Evolutionary conservation across 495 filamentous ascomycete genomes (phyloP), one percentile per base, ranked within the genome.

Genomic region (Aspergillus coremiiformis): DNA sequence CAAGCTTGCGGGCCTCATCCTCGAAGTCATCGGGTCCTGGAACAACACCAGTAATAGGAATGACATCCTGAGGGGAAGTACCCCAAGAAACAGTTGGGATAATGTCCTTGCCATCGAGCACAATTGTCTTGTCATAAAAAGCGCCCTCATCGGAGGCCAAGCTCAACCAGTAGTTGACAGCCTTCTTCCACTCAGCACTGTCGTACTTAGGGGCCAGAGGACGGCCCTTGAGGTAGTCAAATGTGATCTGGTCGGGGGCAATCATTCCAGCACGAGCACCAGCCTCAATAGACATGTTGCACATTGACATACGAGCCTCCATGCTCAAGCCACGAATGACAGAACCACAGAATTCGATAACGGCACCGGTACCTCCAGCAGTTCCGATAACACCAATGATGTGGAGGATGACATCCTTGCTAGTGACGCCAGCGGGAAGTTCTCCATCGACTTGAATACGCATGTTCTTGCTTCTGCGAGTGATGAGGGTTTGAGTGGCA

Each of bases 241-340:
- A 92, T 5, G 93, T 97, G 39, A 76, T 87, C 67, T 95, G 84
- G 55, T 98, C 93, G 2, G 93, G 93, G 22, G 93, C 93, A 50
- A 98, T 84, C 88, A 98, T 92, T 53, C 93, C 93, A 51, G 93
- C 92, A 74, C 93, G 80, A 33, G 93, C 93, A 72, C 93, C 93
- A 52, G 74, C 93, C 75, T 98, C 93, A 65, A 97, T 96, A n/a
- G 92, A 90, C 93, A 98, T 98, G 75, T 98, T 98, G 73, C 93
- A 97, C 65, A 98, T 93, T 50, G 89, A 95, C 92, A 98, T 97
- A 61, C 93, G 85, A 32, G 93, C 93, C 67, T 98, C 93, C 82
- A 98, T 96, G 71, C 89, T 95, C 58, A 98, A 76, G 35, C 69
- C 71, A 55, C 88, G 81, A 63, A 98, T 96, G 47, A 91, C 89